Evolutionary conservation across 169 alveolate genomes (phyloP), one percentile per base, ranked within the genome.

Genomic region (Cryptosporidium andersoni): DNA sequence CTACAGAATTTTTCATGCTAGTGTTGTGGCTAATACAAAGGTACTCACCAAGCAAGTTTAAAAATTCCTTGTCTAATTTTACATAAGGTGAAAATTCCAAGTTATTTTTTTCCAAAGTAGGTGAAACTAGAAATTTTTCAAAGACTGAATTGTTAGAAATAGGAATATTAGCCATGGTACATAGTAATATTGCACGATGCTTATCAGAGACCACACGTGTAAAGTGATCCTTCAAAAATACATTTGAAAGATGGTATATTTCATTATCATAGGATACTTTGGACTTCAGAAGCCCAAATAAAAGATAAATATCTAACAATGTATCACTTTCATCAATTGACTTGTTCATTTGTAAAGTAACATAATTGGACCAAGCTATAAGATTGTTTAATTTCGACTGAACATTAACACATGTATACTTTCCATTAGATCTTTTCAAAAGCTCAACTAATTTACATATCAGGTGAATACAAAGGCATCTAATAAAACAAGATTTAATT

Each of bases 31-130:
- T 43, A 37, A 74, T 58, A 43, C 85, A 74, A 3, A 60, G 49
- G 60, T 60, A 74, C 39, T 74, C 85, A 45, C 85, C 85, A 56
- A 56, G 36, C 52, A 11, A 25, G 9, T 74, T 12, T 7, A 60
- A 25, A 25, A 25, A 25, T 25, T 25, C 25, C 25, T 25, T 25
- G 25, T 25, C 25, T 25, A 25, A 25, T 25, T 25, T 25, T 25
- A 25, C 25, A 25, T 25, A 25, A 25, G 25, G 0, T 25, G 25
- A 25, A 25, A 25, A 25, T 25, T 25, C 25, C 25, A 25, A 25
- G 25, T 25, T 25, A 25, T 25, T 25, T 25, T 25, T 0, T 25
- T 25, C 25, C 25, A 25, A 25, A 25, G 25, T 25, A 25, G 25
- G 25, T 0, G 0, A 25, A 25, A 0, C 25, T 25, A 25, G 0